These are phyloP conservation scores for Croton setiger DNA, from an alignment of 441 rosid species.

Conservation along the genomic window DNA sequence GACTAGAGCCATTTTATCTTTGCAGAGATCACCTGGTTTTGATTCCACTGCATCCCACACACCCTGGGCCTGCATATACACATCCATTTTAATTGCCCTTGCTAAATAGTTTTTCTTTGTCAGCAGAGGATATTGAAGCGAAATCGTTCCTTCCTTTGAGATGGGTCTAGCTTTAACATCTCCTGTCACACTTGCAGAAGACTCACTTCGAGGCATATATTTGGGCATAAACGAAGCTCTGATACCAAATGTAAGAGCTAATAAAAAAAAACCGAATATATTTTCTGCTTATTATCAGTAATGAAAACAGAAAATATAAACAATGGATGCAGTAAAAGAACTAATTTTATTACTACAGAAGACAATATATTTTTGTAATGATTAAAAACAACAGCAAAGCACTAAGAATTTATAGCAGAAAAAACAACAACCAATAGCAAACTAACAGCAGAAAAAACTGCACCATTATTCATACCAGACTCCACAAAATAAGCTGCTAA, in stretches of 20 bases:
- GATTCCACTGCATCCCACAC: not conserved
- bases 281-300: no score
- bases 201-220: not conserved
- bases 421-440: no score
- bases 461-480: no score
- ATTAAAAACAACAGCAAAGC: no score
- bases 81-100: not conserved
- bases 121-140: not conserved
- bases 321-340: no score
- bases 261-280: no score
- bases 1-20: not conserved
- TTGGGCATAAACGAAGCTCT: not conserved
- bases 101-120: not conserved
- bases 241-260: conserved; percentile 8
- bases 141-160: not conserved
- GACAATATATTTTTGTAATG: no score
- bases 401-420: no score
- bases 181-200: not conserved
- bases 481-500: no score
- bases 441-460: no score
- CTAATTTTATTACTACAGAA: no score
- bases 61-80: not conserved
- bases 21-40: not conserved
- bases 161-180: not conserved
- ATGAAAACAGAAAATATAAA: no score